Conservation (phyloP, 2,329 filamentous ascomycete genomes). For the Cryphonectria carpinicola region DNA sequence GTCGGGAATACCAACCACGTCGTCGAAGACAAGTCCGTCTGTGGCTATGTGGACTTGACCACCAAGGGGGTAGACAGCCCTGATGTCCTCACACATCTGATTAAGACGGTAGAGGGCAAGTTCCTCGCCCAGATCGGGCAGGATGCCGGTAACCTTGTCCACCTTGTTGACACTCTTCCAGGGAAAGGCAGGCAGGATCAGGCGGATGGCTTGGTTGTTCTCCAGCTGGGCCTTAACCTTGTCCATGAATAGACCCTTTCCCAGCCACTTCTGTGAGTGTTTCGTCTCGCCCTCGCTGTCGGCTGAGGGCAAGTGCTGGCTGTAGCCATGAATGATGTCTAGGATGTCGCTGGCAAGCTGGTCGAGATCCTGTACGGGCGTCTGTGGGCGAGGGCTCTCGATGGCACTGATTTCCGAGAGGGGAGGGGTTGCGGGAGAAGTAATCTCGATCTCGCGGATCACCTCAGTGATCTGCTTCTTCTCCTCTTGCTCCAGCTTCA, state of each 20-base stretch:
- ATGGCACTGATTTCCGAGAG: neutral
- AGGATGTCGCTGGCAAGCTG: slow-evolving; percentile 7
- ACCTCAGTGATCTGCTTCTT: neutral
- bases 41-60: neutral
- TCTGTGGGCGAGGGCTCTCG: neutral
- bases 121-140: slow-evolving; percentile 43
- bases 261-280: neutral
- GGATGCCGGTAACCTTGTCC: slow-evolving; percentile 40
- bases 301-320: neutral
- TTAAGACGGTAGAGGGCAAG: neutral
- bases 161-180: slow-evolving; percentile 33
- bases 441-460: neutral
- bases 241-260: slow-evolving; percentile 8
- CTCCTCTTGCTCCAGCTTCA: slow-evolving; percentile 2
- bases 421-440: neutral
- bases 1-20: neutral
- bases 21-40: neutral
- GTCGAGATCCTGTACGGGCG: neutral
- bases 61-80: neutral
- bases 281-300: neutral
- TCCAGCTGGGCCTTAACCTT: slow-evolving; percentile 12
- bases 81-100: neutral
- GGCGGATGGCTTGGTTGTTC: slow-evolving; percentile 6
- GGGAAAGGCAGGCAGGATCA: slow-evolving; percentile 28
- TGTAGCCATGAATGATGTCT: neutral